Percentiles rank a stretch among this genome's conserved stretches.
Evolutionary conservation across 148 eudicot genomes (phyloP).

Genomic region (Camellia japonica): DNA sequence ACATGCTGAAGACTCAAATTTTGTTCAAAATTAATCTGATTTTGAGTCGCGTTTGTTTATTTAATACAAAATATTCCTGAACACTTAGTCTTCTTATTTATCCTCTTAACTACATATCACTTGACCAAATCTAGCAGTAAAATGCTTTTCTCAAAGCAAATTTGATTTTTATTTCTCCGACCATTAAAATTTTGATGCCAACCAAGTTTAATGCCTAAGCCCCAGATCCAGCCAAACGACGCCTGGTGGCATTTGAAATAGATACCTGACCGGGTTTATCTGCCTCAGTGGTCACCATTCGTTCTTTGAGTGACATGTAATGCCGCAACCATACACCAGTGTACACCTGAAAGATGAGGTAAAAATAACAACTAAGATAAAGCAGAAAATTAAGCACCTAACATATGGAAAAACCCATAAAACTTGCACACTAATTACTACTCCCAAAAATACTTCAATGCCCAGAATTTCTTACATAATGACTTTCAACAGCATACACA

Average conservation of each 20-base stretch:
- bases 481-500: conserved; percentile 4
- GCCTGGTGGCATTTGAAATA: conserved; percentile 84
- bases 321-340: conserved; percentile 80
- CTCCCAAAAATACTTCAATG: neutral
- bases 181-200: neutral
- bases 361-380: neutral
- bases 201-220: conserved; percentile 25
- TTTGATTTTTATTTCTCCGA: neutral
- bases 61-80: neutral
- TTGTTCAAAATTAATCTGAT: neutral
- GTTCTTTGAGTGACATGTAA: conserved; percentile 61
- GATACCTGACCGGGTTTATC: conserved; percentile 80
- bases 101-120: neutral
- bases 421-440: neutral
- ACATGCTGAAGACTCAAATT: neutral
- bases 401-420: neutral
- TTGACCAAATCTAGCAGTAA: neutral
- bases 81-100: neutral
- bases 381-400: neutral
- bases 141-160: neutral
- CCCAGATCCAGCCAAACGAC: conserved; percentile 76
- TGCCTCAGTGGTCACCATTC: conserved; percentile 31
- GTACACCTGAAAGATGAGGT: conserved; percentile 54
- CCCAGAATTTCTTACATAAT: neutral
- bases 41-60: neutral